Conservation (phyloP, 2,329 filamentous ascomycete genomes). For the Sporothrix sp. region DNA sequence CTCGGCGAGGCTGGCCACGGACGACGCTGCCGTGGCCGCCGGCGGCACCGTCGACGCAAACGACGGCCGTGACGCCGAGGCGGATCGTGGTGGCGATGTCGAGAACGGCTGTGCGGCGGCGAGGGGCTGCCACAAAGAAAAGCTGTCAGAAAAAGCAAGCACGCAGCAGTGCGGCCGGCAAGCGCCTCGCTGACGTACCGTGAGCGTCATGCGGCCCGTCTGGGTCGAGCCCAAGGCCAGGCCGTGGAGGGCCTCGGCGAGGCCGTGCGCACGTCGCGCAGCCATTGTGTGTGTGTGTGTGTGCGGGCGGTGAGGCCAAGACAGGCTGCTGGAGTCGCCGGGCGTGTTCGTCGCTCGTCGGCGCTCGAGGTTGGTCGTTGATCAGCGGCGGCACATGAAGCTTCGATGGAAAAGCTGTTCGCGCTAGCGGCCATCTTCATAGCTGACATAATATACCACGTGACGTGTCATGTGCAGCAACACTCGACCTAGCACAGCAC, state of each 20-base stretch:
- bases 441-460: too few relatives aligned
- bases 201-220: constrained; percentile 1
- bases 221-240: constrained; percentile 8
- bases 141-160: too few relatives aligned
- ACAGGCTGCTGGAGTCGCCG: too few relatives aligned
- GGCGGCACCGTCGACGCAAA: neutral
- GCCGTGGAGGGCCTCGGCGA: constrained; percentile 13
- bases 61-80: neutral
- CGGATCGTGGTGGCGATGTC: neutral
- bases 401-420: constrained; percentile 3
- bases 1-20: constrained; percentile 31
- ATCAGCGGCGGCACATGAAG: too few relatives aligned
- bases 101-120: neutral
- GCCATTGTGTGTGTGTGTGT: constrained; percentile 14
- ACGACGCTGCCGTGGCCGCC: neutral
- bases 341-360: too few relatives aligned
- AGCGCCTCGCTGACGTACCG: too few relatives aligned
- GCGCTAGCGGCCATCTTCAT: constrained; percentile 4
- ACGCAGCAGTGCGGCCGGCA: too few relatives aligned
- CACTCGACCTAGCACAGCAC: too few relatives aligned
- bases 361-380: too few relatives aligned
- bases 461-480: too few relatives aligned
- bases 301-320: too few relatives aligned
- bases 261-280: constrained; percentile 13
- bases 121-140: too few relatives aligned